A percentile compares a stretch with the other conserved stretches of the same genome.
Conservation (phyloP, 1,139 yeast genomes). For the Pichia inconspicua region DNA sequence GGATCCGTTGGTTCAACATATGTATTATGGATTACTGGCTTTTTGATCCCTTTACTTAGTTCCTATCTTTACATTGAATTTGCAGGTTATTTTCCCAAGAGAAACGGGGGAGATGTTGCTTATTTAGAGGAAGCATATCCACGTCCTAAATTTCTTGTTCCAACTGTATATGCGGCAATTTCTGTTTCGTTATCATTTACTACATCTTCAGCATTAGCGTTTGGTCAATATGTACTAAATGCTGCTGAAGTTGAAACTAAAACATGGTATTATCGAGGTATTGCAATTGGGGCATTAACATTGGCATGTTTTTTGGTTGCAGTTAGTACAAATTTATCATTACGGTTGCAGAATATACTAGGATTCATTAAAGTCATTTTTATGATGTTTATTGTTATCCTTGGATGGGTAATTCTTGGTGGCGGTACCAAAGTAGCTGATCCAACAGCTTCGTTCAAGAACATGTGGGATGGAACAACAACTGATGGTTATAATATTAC, state of each 20-base stretch:
- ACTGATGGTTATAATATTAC: constrained; percentile 36
- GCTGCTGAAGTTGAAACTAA: constrained; percentile 33
- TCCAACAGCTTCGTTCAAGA: constrained; percentile 29
- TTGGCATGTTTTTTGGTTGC: constrained; percentile 28
- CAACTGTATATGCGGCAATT: constrained; percentile 38
- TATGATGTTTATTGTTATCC: constrained; percentile 31
- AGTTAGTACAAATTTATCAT: constrained; percentile 30
- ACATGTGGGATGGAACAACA: constrained; percentile 34
- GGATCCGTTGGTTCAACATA: constrained; percentile 39
- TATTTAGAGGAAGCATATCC: constrained; percentile 40
- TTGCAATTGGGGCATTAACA: constrained; percentile 33
- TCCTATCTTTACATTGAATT: constrained; percentile 34
- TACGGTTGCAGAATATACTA: constrained; percentile 31
- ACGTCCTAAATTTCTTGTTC: constrained; percentile 34
- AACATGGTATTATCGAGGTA: constrained; percentile 37
- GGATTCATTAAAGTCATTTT: constrained; percentile 37
- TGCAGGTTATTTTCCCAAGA: constrained; percentile 31
- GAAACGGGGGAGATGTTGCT: constrained; percentile 38
- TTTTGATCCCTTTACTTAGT: constrained; percentile 32
- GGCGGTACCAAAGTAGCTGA: constrained; percentile 32
- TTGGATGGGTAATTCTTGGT: constrained; percentile 36
- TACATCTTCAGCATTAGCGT: constrained; percentile 38
- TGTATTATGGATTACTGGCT: constrained; percentile 36
- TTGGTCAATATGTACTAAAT: constrained; percentile 33
- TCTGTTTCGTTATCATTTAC: constrained; percentile 34